Conservation (phyloP, 2,329 filamentous ascomycete species). For the Ascomycota sp. region DNA sequence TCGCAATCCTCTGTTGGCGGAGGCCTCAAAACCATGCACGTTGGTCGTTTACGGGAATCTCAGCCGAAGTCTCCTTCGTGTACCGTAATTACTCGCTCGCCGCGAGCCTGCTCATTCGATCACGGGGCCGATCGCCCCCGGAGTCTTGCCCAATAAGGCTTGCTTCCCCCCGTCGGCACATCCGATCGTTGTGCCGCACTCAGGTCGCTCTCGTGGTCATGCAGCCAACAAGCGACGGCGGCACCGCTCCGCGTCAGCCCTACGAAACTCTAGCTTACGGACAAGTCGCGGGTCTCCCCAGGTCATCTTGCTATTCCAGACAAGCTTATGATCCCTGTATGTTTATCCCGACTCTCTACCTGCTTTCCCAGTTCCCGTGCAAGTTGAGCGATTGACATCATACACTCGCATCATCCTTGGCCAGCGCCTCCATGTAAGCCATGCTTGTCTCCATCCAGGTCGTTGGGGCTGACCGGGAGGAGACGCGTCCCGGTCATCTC, state of each 20-base stretch:
- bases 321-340: too few species aligned
- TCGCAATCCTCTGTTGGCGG: not conserved
- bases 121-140: not conserved
- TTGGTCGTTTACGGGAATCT: not conserved
- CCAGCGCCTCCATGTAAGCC: not conserved
- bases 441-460: not conserved
- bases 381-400: too few species aligned
- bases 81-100: not conserved
- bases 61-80: conserved; percentile 1
- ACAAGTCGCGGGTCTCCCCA: not conserved
- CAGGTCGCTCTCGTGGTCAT: conserved; percentile 2
- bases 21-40: not conserved
- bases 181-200: conserved; percentile 1
- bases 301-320: not conserved
- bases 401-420: too few species aligned
- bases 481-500: not conserved
- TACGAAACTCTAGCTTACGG: conserved; percentile 5
- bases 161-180: conserved; percentile 1
- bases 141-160: conserved; percentile 1
- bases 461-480: conserved; percentile 1
- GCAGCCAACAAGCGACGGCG: conserved; percentile 4
- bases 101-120: not conserved
- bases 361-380: not conserved
- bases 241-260: conserved; percentile 5
- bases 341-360: not conserved